phyloP scores from a whole-genome alignment of 352 stramenopile genomes.

The Halophytophthora polymorphica region DNA sequence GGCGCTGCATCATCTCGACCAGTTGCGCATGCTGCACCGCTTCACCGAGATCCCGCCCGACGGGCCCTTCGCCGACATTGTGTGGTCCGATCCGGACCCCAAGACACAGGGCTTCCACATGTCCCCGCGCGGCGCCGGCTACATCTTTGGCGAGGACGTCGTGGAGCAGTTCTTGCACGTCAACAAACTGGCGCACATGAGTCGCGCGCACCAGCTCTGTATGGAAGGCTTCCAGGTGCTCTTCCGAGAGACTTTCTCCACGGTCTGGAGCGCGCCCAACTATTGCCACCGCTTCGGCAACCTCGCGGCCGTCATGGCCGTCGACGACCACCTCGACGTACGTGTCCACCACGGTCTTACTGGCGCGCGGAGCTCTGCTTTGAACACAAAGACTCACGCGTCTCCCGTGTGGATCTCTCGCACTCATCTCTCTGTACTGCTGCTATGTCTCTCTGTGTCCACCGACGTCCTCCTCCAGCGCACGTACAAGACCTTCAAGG shows the following conservation, averaged over 20 bases:
- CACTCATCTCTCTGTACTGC: slow-evolving; percentile 2
- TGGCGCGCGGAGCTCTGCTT: neutral
- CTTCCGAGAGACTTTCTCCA: slow-evolving; percentile 75
- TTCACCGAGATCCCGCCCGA: slow-evolving; percentile 81
- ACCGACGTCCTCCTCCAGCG: slow-evolving; percentile 26
- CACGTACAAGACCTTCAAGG: slow-evolving; percentile 86
- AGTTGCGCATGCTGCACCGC: slow-evolving; percentile 88
- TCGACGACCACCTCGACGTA: slow-evolving; percentile 63
- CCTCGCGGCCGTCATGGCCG: slow-evolving; percentile 64
- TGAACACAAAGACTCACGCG: neutral
- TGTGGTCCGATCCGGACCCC: slow-evolving; percentile 81
- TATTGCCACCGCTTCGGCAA: slow-evolving; percentile 88
- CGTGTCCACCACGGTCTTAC: neutral
- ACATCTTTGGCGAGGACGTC: slow-evolving; percentile 87
- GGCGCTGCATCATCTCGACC: slow-evolving; percentile 85
- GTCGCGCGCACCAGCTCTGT: slow-evolving; percentile 78
- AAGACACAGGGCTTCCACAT: slow-evolving; percentile 86
- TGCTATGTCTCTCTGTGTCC: no score
- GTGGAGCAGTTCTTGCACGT: slow-evolving; percentile 80
- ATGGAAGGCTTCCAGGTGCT: slow-evolving; percentile 84
- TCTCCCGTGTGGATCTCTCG: no score
- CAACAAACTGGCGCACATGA: slow-evolving; percentile 82
- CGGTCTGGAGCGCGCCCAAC: slow-evolving; percentile 84
- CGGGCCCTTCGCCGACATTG: slow-evolving; percentile 76
- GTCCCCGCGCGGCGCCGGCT: slow-evolving; percentile 76